Conservation (phyloP, 345 rosid genomes). For the Kernera saxatilis region DNA sequence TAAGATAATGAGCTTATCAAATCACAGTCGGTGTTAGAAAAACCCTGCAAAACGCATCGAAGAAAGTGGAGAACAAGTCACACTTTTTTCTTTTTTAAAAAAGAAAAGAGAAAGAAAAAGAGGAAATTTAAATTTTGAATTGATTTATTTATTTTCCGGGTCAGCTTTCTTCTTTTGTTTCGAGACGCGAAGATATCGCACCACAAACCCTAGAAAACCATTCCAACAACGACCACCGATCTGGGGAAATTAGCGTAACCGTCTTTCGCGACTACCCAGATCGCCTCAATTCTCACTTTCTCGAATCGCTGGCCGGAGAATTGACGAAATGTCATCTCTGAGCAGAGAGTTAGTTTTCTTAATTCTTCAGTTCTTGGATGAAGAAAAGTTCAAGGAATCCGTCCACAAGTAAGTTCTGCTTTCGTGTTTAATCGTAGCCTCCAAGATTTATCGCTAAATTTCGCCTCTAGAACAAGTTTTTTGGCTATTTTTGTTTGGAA, state of each 20-base stretch:
- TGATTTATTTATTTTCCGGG: background rate
- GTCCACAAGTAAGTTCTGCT: conserved; percentile 44
- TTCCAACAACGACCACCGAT: conserved; percentile 13
- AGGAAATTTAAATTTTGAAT: conserved; percentile 4
- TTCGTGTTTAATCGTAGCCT: background rate
- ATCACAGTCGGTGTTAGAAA: conserved; percentile 20
- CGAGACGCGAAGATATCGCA: conserved; percentile 15
- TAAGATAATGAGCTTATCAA: background rate
- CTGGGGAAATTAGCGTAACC: conserved; percentile 7
- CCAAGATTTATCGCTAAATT: background rate
- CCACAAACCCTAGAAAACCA: conserved; percentile 30
- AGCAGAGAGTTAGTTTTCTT: conserved; percentile 61
- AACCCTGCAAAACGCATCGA: conserved; percentile 34
- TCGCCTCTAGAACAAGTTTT: background rate
- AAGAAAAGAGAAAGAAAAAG: background rate
- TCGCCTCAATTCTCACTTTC: background rate
- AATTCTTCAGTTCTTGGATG: conserved; percentile 56
- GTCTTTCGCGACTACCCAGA: background rate
- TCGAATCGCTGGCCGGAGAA: background rate
- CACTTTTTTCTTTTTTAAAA: conserved; percentile 6
- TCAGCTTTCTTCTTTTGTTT: conserved; percentile 13
- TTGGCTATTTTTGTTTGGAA: background rate
- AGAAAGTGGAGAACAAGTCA: conserved; percentile 35
- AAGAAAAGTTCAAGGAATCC: conserved; percentile 33
- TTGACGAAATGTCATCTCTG: conserved; percentile 44